Conservation (phyloP, 2,329 filamentous ascomycete species). For the Ophiostoma pallidulum region DNA sequence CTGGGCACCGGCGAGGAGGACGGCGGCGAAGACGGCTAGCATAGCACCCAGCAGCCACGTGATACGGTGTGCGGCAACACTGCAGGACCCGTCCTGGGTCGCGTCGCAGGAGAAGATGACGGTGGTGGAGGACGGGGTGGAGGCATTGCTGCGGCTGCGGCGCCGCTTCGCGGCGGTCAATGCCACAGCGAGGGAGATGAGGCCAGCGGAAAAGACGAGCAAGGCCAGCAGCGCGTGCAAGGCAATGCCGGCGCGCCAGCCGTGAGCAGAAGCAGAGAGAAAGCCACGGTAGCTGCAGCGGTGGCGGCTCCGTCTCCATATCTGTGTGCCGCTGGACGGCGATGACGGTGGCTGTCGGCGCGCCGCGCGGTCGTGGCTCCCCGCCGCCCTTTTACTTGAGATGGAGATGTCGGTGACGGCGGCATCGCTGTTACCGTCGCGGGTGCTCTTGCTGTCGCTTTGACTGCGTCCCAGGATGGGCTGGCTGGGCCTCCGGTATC, state of each 20-base stretch:
- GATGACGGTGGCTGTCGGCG: no score
- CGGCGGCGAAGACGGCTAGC: slow-evolving; percentile 34
- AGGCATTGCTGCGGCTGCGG: slow-evolving; percentile 15
- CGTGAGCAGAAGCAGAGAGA: slow-evolving; percentile 26
- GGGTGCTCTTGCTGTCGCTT: neutral
- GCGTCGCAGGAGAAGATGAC: slow-evolving; percentile 19
- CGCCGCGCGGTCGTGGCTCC: no score
- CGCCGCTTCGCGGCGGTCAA: slow-evolving; percentile 14
- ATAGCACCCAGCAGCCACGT: slow-evolving; percentile 34
- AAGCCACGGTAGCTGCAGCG: no score
- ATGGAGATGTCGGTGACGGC: no score
- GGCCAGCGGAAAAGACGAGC: slow-evolving; percentile 28
- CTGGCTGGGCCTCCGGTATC: neutral
- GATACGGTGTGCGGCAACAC: slow-evolving; percentile 27
- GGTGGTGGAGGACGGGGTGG: slow-evolving; percentile 18
- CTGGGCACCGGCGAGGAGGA: slow-evolving; percentile 40
- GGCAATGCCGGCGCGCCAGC: slow-evolving; percentile 41
- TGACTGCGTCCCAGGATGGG: neutral
- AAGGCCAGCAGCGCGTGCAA: slow-evolving; percentile 33
- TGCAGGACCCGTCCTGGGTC: slow-evolving; percentile 29
- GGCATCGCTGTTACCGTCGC: neutral
- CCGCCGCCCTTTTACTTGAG: no score
- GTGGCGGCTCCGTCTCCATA: no score
- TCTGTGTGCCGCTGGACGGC: no score
- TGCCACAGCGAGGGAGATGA: slow-evolving; percentile 28